A percentile compares a stretch with the other conserved stretches of the same genome.
These are phyloP conservation scores for Trichophyton rubrum DNA, from an alignment of 2,329 filamentous ascomycete genomes.

Conservation along the genomic window DNA sequence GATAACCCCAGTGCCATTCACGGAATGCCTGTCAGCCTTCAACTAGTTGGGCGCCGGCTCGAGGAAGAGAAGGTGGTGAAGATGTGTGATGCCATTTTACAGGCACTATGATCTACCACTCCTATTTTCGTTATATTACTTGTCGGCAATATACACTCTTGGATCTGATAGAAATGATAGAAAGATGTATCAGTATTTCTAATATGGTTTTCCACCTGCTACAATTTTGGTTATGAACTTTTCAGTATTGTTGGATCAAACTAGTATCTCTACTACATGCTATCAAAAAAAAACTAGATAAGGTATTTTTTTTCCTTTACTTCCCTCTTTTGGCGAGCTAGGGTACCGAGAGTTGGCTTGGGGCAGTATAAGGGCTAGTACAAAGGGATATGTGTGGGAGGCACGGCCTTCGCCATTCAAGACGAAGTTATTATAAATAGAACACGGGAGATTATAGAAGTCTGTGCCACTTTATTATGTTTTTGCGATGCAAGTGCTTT, in stretches of 20 bases:
- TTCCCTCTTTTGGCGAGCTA: background rate
- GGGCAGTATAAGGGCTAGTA: background rate
- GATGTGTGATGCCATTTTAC: slow-evolving; percentile 26
- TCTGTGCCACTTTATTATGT: background rate
- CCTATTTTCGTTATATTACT: background rate
- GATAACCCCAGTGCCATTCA: slow-evolving; percentile 37
- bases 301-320: background rate
- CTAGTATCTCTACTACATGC: background rate
- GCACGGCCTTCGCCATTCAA: background rate
- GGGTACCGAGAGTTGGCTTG: background rate
- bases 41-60: slow-evolving; percentile 20
- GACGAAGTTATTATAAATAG: background rate
- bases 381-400: background rate
- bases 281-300: background rate
- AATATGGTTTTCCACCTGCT: background rate
- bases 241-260: background rate
- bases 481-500: background rate
- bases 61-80: slow-evolving; percentile 27
- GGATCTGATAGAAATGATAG: background rate
- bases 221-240: background rate
- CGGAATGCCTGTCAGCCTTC: slow-evolving; percentile 21
- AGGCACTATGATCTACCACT: slow-evolving; percentile 13
- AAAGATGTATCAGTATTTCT: background rate
- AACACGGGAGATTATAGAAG: background rate
- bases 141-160: background rate